Percentiles rank a stretch among this genome's conserved stretches.
Evolutionary conservation across 2,329 filamentous ascomycete species (phyloP).

Genomic region (Graphilbum fragrans): DNA sequence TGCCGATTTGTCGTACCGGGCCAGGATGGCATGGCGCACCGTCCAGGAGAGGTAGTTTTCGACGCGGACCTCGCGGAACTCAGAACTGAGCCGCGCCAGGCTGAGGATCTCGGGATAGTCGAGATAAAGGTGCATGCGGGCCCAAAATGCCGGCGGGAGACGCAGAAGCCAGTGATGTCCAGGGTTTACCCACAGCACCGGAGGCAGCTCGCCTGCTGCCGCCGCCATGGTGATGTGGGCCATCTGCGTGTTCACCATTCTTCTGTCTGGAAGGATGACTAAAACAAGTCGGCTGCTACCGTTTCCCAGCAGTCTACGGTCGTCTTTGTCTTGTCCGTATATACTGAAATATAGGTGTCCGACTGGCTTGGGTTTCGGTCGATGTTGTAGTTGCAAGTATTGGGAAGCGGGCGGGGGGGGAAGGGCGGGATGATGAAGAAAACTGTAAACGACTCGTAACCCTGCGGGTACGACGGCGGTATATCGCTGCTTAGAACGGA

Average conservation of each 20-base stretch:
- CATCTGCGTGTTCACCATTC: not conserved
- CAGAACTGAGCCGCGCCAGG: slow-evolving; percentile 4
- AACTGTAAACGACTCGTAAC: too few relatives aligned
- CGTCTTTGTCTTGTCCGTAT: not conserved
- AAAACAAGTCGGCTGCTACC: not conserved
- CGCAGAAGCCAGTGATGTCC: slow-evolving; percentile 9
- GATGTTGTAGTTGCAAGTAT: too few relatives aligned
- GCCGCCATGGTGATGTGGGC: slow-evolving; percentile 1
- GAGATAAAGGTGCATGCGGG: slow-evolving; percentile 9
- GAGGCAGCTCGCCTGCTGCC: slow-evolving; percentile 1
- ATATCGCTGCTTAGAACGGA: too few relatives aligned
- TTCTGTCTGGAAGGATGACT: not conserved
- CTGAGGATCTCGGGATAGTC: slow-evolving; percentile 9
- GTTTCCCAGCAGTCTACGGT: not conserved
- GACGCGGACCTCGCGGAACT: slow-evolving; percentile 6
- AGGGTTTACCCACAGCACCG: not conserved
- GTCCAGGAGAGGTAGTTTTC: slow-evolving; percentile 8
- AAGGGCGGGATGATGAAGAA: too few relatives aligned
- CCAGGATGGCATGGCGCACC: slow-evolving; percentile 4
- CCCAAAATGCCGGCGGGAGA: slow-evolving; percentile 9
- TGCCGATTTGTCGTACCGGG: not conserved
- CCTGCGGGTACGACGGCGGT: too few relatives aligned
- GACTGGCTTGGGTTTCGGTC: not conserved
- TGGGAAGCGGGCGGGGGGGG: too few relatives aligned
- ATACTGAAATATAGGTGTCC: not conserved